Evolutionary conservation across 345 rosid species (phyloP).

Genomic region (Limnanthes douglasii): DNA sequence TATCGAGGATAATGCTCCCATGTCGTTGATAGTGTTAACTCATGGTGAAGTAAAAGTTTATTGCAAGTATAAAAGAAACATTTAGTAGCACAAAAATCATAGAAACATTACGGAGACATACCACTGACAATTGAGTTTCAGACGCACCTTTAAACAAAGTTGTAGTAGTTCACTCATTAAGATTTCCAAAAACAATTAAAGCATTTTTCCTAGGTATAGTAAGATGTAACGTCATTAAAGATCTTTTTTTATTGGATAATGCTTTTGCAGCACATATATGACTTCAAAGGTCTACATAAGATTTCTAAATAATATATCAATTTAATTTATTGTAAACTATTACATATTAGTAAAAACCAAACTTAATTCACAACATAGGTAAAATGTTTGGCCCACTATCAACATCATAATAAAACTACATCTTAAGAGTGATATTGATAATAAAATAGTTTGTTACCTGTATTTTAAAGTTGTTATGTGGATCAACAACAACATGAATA

Average conservation of each 20-base stretch:
- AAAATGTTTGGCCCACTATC: too few species aligned
- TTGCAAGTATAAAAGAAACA: too few species aligned
- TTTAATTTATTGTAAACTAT: too few species aligned
- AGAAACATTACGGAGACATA: conserved; percentile 43
- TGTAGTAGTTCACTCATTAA: conserved; percentile 42
- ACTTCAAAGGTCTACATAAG: conserved; percentile 72
- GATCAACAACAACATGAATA: conserved; percentile 86
- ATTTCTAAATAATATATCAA: too few species aligned
- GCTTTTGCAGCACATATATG: conserved; percentile 86
- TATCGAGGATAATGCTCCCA: conserved; percentile 42
- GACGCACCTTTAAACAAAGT: conserved; percentile 67
- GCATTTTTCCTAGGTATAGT: conserved; percentile 26
- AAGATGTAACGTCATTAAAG: conserved; percentile 81
- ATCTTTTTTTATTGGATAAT: conserved; percentile 79
- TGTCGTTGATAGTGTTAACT: conserved; percentile 60
- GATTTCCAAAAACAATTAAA: conserved; percentile 39
- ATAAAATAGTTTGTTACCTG: conserved; percentile 64
- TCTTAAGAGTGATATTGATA: too few species aligned
- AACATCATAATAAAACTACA: too few species aligned
- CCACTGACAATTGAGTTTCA: conserved; percentile 47
- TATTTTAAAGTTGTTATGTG: conserved; percentile 75
- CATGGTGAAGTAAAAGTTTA: conserved; percentile 86
- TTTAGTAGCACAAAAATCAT: too few species aligned
- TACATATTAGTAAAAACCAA: too few species aligned
- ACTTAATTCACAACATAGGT: too few species aligned